A percentile compares a stretch with the other conserved stretches of the same genome.
These are phyloP conservation scores for Naganishia kalamii DNA, from an alignment of 768 basidiomycete species.

Conservation along the genomic window DNA sequence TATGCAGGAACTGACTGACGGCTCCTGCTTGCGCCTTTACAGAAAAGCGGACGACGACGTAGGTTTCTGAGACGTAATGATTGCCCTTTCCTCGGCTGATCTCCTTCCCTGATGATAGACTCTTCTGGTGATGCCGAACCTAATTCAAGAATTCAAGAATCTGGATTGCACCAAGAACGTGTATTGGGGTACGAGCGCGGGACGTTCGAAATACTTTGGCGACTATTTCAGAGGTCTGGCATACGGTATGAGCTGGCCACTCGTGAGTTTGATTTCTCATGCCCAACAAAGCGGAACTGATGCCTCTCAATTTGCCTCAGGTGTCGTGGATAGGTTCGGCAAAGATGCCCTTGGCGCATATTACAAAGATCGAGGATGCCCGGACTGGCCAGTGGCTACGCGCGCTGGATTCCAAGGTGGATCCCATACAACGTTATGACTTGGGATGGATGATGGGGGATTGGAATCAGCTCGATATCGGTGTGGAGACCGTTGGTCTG, in stretches of 20 bases:
- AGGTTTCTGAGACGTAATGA: conserved; percentile 16
- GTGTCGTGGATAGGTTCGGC: conserved; percentile 47
- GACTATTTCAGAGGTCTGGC: conserved; percentile 47
- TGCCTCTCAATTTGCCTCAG: conserved; percentile 19
- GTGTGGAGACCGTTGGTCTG: conserved; percentile 42
- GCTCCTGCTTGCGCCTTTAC: neutral
- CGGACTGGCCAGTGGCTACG: conserved; percentile 50
- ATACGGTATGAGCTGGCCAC: conserved; percentile 47
- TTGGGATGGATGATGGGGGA: conserved; percentile 48
- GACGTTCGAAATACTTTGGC: conserved; percentile 43
- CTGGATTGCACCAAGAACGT: conserved; percentile 45
- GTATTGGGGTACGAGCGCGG: conserved; percentile 47
- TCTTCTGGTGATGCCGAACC: conserved; percentile 47
- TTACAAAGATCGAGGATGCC: conserved; percentile 46
- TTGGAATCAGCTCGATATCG: conserved; percentile 46
- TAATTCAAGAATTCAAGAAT: conserved; percentile 43
- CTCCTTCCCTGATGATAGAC: conserved; percentile 32
- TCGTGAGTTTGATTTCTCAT: conserved; percentile 32
- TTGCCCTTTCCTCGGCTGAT: neutral
- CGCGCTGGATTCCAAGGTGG: conserved; percentile 43
- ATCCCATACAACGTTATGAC: conserved; percentile 45
- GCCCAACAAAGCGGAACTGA: neutral
- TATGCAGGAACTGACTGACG: neutral
- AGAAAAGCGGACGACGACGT: conserved; percentile 49
- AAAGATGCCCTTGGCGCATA: conserved; percentile 45